Conservation (phyloP, 148 eudicot species). For the Persicaria tinctoria region DNA sequence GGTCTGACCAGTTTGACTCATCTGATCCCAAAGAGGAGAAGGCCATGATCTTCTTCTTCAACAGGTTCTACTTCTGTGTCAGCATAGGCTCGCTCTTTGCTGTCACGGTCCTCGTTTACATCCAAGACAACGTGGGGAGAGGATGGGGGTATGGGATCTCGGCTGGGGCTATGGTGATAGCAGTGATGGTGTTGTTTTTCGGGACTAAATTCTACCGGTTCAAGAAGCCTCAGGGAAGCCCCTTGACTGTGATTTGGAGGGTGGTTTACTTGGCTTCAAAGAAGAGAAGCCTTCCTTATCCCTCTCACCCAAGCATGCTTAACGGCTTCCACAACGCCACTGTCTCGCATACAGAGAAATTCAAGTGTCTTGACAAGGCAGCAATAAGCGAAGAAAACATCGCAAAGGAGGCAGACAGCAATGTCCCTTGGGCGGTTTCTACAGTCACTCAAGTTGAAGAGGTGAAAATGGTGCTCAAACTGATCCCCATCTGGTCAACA, state of each 20-base stretch:
- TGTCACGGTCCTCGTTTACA: conserved; percentile 76
- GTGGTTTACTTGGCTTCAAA: conserved; percentile 67
- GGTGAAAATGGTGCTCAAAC: conserved; percentile 85
- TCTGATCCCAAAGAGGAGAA: conserved; percentile 75
- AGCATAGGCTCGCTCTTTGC: conserved; percentile 85
- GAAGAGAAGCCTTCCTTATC: conserved; percentile 53
- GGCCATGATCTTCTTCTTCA: conserved; percentile 87
- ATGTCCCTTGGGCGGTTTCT: conserved; percentile 60
- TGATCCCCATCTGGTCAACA: conserved; percentile 90
- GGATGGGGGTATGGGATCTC: conserved; percentile 95
- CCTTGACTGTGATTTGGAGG: conserved; percentile 83
- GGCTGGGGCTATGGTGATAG: conserved; percentile 71
- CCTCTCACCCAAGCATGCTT: conserved; percentile 48
- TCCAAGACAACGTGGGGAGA: conserved; percentile 86
- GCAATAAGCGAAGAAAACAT: conserved; percentile 57
- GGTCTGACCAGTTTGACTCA: conserved; percentile 83
- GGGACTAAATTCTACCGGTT: conserved; percentile 65
- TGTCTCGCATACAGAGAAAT: conserved; percentile 45
- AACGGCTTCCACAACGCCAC: conserved; percentile 53
- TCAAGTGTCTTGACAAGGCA: conserved; percentile 93
- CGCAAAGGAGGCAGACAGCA: conserved; percentile 32
- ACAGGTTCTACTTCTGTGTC: conserved; percentile 80
- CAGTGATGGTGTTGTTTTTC: conserved; percentile 50
- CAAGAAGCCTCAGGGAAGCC: conserved; percentile 80
- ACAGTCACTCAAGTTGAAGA: conserved; percentile 89